Conservation (phyloP, 78 protist species). For the Dictyostelium firmibasis region DNA sequence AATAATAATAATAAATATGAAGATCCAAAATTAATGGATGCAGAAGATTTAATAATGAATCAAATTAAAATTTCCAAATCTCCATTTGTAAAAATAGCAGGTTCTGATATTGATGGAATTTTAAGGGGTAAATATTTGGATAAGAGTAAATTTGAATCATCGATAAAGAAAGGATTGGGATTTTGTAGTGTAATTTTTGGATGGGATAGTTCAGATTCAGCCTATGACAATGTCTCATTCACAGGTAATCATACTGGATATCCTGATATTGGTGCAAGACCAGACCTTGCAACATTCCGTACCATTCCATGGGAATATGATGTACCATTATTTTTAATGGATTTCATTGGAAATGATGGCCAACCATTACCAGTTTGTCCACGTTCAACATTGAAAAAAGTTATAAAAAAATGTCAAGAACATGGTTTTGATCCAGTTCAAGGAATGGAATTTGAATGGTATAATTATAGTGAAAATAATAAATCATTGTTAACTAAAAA, state of each 20-base stretch:
- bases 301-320: constrained; percentile 75
- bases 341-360: constrained; percentile 14
- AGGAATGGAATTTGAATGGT: constrained; percentile 83
- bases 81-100: constrained; percentile 65
- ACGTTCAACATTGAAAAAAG: constrained; percentile 61
- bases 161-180: constrained; percentile 60
- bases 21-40: not conserved
- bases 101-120: constrained; percentile 79
- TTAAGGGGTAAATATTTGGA: constrained; percentile 68
- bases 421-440: constrained; percentile 34
- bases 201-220: constrained; percentile 64
- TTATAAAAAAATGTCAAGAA: constrained; percentile 22
- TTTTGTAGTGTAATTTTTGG: constrained; percentile 83
- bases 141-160: constrained; percentile 69
- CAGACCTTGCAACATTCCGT: constrained; percentile 37
- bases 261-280: constrained; percentile 53
- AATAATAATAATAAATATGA: not conserved
- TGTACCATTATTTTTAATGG: constrained; percentile 74
- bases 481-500: constrained; percentile 5
- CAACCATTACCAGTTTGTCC: constrained; percentile 73
- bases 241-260: constrained; percentile 76
- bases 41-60: constrained; percentile 32
- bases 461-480: constrained; percentile 61
- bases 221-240: constrained; percentile 55
- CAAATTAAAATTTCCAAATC: constrained; percentile 16